Conservation (phyloP, 352 stramenopile genomes). For the Globisporangium rhizosaccharum region DNA sequence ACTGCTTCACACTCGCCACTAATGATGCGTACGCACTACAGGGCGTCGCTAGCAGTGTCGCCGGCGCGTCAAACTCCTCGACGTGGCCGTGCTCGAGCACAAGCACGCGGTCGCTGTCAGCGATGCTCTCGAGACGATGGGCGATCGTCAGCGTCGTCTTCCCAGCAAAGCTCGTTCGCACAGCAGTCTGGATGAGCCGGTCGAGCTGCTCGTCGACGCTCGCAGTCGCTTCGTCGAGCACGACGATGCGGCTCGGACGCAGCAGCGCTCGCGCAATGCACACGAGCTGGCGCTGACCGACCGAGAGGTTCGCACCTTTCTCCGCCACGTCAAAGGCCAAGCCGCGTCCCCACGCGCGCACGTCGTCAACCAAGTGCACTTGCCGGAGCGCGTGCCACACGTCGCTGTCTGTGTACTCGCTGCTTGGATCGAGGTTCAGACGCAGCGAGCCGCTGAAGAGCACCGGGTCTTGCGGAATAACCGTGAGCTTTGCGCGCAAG, state of each 20-base stretch:
- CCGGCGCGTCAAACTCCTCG: slow-evolving; percentile 9
- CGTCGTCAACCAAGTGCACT: slow-evolving; percentile 18
- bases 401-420: slow-evolving; percentile 46
- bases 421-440: slow-evolving; percentile 88
- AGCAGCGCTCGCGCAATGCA: slow-evolving; percentile 93
- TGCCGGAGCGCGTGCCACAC: slow-evolving; percentile 26
- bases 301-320: slow-evolving; percentile 90
- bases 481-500: slow-evolving; percentile 30
- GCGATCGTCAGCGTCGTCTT: slow-evolving; percentile 93
- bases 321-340: slow-evolving; percentile 85
- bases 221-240: slow-evolving; percentile 96
- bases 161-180: slow-evolving; percentile 58
- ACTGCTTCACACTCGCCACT: too few species aligned
- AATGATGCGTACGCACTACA: too few species aligned
- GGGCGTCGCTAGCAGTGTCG: neutral
- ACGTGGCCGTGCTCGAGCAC: slow-evolving; percentile 66
- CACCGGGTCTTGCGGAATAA: slow-evolving; percentile 87
- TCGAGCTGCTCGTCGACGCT: slow-evolving; percentile 83
- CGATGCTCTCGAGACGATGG: slow-evolving; percentile 91
- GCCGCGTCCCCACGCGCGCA: slow-evolving; percentile 15
- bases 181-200: slow-evolving; percentile 31
- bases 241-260: slow-evolving; percentile 68
- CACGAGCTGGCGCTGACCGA: slow-evolving; percentile 91
- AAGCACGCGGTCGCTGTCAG: slow-evolving; percentile 42
- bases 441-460: slow-evolving; percentile 86